A percentile compares a stretch with the other conserved stretches of the same genome.
Evolutionary conservation across 2,329 filamentous ascomycete genomes (phyloP).

Genomic region (Pseudogymnoascus sp.): DNA sequence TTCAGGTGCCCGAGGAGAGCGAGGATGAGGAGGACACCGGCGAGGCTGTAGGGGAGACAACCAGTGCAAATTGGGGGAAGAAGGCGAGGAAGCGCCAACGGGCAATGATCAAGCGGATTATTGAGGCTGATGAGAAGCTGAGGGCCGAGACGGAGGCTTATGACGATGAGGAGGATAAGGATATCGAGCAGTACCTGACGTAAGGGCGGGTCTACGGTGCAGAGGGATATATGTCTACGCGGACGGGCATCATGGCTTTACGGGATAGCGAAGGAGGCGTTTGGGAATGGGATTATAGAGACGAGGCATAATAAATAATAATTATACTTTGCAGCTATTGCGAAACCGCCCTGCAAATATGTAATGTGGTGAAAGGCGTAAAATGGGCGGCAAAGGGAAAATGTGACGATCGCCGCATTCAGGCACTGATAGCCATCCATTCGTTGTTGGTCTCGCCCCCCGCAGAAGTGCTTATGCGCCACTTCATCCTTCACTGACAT

Average conservation of each 20-base stretch:
- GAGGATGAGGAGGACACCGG: constrained; percentile 39
- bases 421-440: constrained; percentile 7
- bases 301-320: background rate
- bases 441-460: background rate
- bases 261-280: background rate
- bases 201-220: constrained; percentile 31
- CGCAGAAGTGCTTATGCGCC: constrained; percentile 2
- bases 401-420: background rate
- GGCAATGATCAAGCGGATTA: constrained; percentile 54
- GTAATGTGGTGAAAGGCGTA: background rate
- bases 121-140: constrained; percentile 50
- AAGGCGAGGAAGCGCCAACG: constrained; percentile 62
- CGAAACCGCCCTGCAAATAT: background rate
- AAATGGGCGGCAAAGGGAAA: background rate
- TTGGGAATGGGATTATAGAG: background rate
- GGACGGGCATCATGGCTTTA: background rate
- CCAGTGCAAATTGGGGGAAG: constrained; percentile 51
- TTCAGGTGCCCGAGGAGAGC: constrained; percentile 45
- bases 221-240: background rate
- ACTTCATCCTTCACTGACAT: background rate
- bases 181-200: constrained; percentile 63
- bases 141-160: constrained; percentile 43
- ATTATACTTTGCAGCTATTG: constrained; percentile 4
- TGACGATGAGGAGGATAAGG: constrained; percentile 63
- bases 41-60: constrained; percentile 35